These are phyloP conservation scores for Trichoderma sp. DNA, from an alignment of 2,329 filamentous ascomycete genomes.

Conservation along the genomic window DNA sequence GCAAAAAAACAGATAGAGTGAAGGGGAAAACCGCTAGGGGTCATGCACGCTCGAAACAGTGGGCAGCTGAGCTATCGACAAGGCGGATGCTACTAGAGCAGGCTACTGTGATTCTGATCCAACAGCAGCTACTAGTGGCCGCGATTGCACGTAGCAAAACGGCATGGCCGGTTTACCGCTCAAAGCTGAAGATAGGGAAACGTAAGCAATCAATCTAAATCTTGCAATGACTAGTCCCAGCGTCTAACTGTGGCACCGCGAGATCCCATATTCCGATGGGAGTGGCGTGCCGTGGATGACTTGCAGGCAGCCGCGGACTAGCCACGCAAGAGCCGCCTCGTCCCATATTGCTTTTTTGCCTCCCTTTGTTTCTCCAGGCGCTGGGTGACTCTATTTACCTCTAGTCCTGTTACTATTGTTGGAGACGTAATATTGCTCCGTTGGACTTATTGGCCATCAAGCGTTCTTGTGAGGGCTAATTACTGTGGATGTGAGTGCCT, in stretches of 20 bases:
- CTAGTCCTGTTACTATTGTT: background rate
- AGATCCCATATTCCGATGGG: constrained; percentile 12
- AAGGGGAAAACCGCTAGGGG: constrained; percentile 2
- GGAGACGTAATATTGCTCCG: background rate
- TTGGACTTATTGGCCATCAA: constrained; percentile 16
- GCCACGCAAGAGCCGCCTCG: constrained; percentile 21
- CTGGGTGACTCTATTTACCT: background rate
- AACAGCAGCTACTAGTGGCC: constrained; percentile 20
- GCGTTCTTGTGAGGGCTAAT: background rate
- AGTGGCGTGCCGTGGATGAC: constrained; percentile 25
- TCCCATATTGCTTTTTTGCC: constrained; percentile 22
- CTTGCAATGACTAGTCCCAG: background rate
- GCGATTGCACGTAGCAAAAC: constrained; percentile 14
- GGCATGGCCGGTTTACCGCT: constrained; percentile 14
- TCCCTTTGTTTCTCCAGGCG: constrained; percentile 11
- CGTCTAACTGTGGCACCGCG: constrained; percentile 7
- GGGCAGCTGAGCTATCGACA: constrained; percentile 28
- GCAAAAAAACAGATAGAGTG: background rate
- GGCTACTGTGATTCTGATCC: constrained; percentile 14
- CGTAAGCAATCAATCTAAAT: constrained; percentile 22
- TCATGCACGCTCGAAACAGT: constrained; percentile 26
- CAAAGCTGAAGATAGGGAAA: constrained; percentile 3
- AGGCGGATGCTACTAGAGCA: constrained; percentile 19
- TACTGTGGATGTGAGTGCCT: background rate
- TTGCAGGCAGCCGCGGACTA: constrained; percentile 28